Evolutionary conservation across 768 basidiomycete genomes (phyloP).

Genomic region (Boletus sp.): DNA sequence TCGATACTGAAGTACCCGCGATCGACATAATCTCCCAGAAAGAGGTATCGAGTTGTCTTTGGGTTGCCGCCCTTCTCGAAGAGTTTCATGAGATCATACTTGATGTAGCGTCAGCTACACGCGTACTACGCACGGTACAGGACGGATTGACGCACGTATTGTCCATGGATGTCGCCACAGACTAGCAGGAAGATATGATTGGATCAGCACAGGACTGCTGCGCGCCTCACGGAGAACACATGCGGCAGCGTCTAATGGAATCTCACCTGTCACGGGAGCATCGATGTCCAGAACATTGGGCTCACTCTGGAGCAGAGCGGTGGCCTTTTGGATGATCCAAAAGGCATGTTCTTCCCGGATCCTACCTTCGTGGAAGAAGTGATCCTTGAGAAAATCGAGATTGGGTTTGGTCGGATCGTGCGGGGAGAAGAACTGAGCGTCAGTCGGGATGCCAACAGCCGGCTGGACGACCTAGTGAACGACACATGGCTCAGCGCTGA

Average conservation of each 20-base stretch:
- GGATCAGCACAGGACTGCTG: conserved; percentile 23
- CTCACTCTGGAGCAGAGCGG: conserved; percentile 54
- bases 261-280: conserved; percentile 67
- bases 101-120: conserved; percentile 12
- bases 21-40: conserved; percentile 76
- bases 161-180: conserved; percentile 22
- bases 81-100: conserved; percentile 80
- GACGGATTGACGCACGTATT: conserved; percentile 25
- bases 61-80: conserved; percentile 78
- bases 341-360: conserved; percentile 66
- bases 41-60: conserved; percentile 69
- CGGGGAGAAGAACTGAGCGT: conserved; percentile 73
- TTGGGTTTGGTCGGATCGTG: conserved; percentile 64
- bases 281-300: conserved; percentile 69
- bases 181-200: conserved; percentile 7
- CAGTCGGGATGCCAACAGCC: conserved; percentile 59
- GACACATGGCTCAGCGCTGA: not conserved
- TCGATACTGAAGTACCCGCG: conserved; percentile 77
- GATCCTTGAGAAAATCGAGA: conserved; percentile 72
- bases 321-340: conserved; percentile 61
- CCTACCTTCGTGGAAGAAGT: conserved; percentile 71
- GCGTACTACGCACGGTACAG: not conserved
- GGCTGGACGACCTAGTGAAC: conserved; percentile 63
- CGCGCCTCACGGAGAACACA: not conserved
- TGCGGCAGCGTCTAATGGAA: not conserved